phyloP scores from a whole-genome alignment of 2,329 filamentous ascomycete genomes.

The Chaetomiaceae sp. region DNA sequence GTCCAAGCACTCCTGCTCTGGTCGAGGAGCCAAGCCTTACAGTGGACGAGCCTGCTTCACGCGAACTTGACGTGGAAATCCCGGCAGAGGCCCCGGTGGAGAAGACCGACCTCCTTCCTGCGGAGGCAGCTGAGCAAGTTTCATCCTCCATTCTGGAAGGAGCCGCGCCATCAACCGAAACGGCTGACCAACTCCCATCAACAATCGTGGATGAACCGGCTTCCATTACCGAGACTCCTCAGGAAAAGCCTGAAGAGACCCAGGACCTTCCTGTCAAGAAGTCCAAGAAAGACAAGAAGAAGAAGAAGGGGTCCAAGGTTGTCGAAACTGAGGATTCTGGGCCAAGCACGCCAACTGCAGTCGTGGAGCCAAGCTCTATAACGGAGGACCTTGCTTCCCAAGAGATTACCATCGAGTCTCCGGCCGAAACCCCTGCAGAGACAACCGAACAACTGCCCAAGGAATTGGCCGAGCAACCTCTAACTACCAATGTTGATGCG shows the following conservation, averaged over 20 bases:
- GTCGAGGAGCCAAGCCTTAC: background rate
- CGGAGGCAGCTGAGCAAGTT: background rate
- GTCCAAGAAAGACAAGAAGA: constrained; percentile 19
- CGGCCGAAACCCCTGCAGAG: background rate
- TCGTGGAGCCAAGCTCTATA: background rate
- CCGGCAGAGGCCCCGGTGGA: background rate
- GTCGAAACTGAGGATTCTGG: background rate
- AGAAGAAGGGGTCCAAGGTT: constrained; percentile 14
- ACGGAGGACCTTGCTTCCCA: background rate
- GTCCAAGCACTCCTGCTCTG: background rate
- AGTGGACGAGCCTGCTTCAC: background rate
- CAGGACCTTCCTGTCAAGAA: constrained; percentile 8
- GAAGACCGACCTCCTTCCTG: background rate
- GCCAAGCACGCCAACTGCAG: background rate
- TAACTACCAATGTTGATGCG: background rate
- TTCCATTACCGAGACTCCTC: background rate
- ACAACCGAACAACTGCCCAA: background rate
- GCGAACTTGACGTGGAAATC: background rate
- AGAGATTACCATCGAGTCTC: background rate
- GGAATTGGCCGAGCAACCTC: background rate
- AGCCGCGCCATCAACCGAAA: background rate
- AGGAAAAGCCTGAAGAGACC: background rate
- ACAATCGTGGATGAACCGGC: background rate
- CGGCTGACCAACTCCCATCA: background rate
- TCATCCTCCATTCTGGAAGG: background rate